phyloP scores from a whole-genome alignment of 306 rosid genomes.

The Gastrolobium villosum region DNA sequence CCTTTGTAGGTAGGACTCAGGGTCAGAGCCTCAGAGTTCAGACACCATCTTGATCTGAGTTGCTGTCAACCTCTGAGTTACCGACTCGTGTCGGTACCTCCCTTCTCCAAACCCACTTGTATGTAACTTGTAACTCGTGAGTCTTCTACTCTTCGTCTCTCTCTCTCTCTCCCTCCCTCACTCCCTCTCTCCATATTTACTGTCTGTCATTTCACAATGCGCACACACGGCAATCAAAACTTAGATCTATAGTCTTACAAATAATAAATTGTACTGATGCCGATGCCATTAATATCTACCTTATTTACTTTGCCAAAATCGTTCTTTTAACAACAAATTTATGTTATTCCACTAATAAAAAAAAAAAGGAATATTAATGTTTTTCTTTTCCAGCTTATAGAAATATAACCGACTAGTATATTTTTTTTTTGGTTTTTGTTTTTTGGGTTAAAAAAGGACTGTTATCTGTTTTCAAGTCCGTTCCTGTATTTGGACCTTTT shows the following conservation, averaged over 20 bases:
- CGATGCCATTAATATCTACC: conserved; percentile 44
- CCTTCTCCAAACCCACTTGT: not conserved
- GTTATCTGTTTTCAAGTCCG: too few species aligned
- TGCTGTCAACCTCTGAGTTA: not conserved
- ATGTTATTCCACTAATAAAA: not conserved
- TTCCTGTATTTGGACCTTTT: conserved; percentile 5
- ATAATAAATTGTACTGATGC: not conserved
- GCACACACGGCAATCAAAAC: not conserved
- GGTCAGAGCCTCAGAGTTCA: not conserved
- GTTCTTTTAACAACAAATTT: not conserved
- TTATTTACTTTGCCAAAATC: not conserved
- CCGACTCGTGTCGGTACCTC: conserved; percentile 16
- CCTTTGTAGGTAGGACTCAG: not conserved
- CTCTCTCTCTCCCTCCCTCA: not conserved
- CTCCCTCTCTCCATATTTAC: not conserved
- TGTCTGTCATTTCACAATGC: not conserved
- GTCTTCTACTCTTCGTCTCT: not conserved
- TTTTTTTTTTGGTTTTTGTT: too few species aligned
- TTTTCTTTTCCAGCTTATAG: not conserved
- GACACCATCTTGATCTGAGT: too few species aligned
- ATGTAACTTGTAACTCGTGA: not conserved
- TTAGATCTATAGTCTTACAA: not conserved
- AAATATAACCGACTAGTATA: not conserved
- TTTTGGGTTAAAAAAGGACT: too few species aligned
- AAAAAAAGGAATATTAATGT: too few species aligned